Evolutionary conservation across 2,329 filamentous ascomycete species (phyloP).

Genomic region (Aspergillus sp.): DNA sequence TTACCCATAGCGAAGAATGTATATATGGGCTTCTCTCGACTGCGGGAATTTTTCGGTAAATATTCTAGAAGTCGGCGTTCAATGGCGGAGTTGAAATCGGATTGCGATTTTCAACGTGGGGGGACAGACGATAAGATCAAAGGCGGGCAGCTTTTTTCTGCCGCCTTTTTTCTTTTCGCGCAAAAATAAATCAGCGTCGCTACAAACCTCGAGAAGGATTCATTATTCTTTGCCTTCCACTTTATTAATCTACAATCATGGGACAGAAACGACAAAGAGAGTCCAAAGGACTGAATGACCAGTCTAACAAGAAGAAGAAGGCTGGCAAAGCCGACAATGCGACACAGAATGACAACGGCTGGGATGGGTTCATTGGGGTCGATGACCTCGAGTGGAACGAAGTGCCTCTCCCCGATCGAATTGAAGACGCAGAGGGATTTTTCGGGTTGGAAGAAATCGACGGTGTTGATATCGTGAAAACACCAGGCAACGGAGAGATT

Average conservation of each 20-base stretch:
- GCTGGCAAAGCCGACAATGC: constrained; percentile 11
- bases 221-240: background rate
- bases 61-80: too few relatives aligned
- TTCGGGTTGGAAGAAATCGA: constrained; percentile 89
- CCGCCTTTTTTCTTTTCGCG: constrained; percentile 28
- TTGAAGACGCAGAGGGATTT: constrained; percentile 90
- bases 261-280: constrained; percentile 33
- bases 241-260: constrained; percentile 16
- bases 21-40: too few relatives aligned
- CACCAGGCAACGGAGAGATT: constrained; percentile 50
- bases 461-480: constrained; percentile 75
- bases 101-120: constrained; percentile 20
- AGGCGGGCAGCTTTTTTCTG: constrained; percentile 27
- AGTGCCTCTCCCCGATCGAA: constrained; percentile 65
- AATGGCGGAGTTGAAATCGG: background rate
- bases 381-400: constrained; percentile 59
- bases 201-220: background rate
- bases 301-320: constrained; percentile 34
- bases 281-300: constrained; percentile 19
- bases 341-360: constrained; percentile 12
- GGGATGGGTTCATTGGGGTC: constrained; percentile 30
- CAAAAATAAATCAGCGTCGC: constrained; percentile 4
- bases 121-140: constrained; percentile 29
- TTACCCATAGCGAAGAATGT: constrained; percentile 66
- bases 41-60: too few relatives aligned